Percentiles rank a stretch among this genome's conserved stretches.
Conservation (phyloP, 768 basidiomycete species). For the Lentinula lateritia region DNA sequence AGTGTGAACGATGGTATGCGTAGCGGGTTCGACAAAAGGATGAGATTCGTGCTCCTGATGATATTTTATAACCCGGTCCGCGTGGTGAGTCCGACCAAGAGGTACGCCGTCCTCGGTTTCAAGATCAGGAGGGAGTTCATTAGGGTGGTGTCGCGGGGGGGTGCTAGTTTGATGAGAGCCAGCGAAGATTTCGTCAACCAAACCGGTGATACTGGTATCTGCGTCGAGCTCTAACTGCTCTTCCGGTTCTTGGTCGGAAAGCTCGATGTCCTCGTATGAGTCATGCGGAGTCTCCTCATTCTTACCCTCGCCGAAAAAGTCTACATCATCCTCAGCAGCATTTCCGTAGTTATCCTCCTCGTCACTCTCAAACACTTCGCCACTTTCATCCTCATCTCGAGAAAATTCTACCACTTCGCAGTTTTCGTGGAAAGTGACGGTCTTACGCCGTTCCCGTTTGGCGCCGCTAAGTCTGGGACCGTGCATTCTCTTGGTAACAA, state of each 20-base stretch:
- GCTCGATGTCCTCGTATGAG: conserved; percentile 40
- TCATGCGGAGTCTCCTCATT: conserved; percentile 22
- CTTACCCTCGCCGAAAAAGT: conserved; percentile 32
- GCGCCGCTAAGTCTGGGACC: conserved; percentile 63
- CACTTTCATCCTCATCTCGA: conserved; percentile 40
- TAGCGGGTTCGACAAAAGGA: conserved; percentile 24
- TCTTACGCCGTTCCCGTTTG: conserved; percentile 60
- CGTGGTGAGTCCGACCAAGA: conserved; percentile 59
- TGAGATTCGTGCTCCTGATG: conserved; percentile 24
- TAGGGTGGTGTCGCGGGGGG: conserved; percentile 32
- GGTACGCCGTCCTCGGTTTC: conserved; percentile 62
- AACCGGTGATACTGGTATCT: conserved; percentile 62
- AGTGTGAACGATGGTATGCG: conserved; percentile 5
- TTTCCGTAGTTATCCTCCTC: conserved; percentile 23
- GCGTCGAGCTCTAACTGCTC: conserved; percentile 29
- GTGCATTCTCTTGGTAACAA: conserved; percentile 68
- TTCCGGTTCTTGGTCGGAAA: conserved; percentile 35
- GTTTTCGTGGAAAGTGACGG: conserved; percentile 72
- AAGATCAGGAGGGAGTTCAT: conserved; percentile 45
- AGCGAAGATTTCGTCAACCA: conserved; percentile 62
- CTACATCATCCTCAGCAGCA: conserved; percentile 32
- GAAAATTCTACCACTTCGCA: conserved; percentile 84
- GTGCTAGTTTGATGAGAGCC: conserved; percentile 37
- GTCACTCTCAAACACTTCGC: conserved; percentile 19
- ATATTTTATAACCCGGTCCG: conserved; percentile 45